A percentile compares a stretch with the other conserved stretches of the same genome.
phyloP scores from a whole-genome alignment of 768 basidiomycete genomes.

The Pisolithus albus region DNA sequence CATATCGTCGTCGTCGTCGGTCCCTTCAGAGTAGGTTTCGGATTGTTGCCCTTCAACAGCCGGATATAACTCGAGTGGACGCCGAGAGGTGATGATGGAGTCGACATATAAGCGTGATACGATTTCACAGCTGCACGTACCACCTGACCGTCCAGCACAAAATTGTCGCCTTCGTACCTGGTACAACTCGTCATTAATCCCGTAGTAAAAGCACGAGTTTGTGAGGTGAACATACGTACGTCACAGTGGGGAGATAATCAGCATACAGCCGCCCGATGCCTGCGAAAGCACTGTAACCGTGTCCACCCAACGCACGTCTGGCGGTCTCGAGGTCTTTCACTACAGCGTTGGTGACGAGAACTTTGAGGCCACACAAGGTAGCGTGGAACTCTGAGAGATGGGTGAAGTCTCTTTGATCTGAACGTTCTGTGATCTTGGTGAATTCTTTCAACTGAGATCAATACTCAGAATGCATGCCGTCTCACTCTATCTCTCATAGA shows the following conservation, averaged over 20 bases:
- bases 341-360: conserved; percentile 44
- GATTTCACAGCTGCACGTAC: conserved; percentile 66
- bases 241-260: conserved; percentile 56
- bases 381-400: conserved; percentile 70
- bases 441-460: conserved; percentile 41
- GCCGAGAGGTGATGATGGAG: conserved; percentile 6
- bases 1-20: conserved; percentile 24
- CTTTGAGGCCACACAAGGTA: conserved; percentile 62
- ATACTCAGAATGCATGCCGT: neutral
- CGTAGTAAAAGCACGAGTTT: neutral
- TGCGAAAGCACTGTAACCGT: conserved; percentile 65
- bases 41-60: conserved; percentile 30
- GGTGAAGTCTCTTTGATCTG: conserved; percentile 51
- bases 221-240: conserved; percentile 37
- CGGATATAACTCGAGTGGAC: conserved; percentile 43
- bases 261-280: conserved; percentile 62
- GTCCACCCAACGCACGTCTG: conserved; percentile 68
- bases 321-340: conserved; percentile 58
- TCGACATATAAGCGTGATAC: conserved; percentile 37
- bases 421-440: conserved; percentile 38
- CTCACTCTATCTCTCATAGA: neutral
- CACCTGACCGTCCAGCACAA: conserved; percentile 68
- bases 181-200: neutral
- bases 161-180: conserved; percentile 78
- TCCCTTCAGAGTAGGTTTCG: conserved; percentile 11